Evolutionary conservation across 2,329 filamentous ascomycete species (phyloP).

Genomic region (Lachnellula arida): DNA sequence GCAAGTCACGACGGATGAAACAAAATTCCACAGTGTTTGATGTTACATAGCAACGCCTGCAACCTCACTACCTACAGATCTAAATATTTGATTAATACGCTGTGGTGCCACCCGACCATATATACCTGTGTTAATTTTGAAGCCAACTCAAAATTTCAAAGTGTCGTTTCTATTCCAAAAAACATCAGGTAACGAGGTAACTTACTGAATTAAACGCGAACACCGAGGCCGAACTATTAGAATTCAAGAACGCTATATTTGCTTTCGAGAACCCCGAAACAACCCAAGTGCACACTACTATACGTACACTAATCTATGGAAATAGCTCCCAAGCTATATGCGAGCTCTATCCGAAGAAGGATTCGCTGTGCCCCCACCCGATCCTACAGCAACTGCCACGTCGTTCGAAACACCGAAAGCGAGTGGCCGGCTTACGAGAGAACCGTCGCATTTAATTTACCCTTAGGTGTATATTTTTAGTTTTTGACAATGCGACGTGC

Average conservation of each 20-base stretch:
- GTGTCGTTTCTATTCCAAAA: no score
- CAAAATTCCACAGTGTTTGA: no score
- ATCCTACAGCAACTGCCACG: background rate
- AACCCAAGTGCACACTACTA: background rate
- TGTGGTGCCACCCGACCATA: no score
- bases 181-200: no score
- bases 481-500: background rate
- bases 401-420: background rate
- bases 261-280: background rate
- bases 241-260: background rate
- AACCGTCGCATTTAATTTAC: background rate
- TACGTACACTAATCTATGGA: background rate
- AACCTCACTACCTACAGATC: no score
- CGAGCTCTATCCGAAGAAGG: background rate
- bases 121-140: no score
- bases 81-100: no score
- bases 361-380: background rate
- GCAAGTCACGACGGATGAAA: no score
- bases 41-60: no score
- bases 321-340: background rate
- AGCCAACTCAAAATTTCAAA: no score
- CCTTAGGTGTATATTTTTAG: background rate
- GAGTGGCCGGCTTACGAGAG: background rate
- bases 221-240: no score
- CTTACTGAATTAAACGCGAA: no score